Conservation (phyloP, 257 asterid species). For the Cynanchum wilfordii region DNA sequence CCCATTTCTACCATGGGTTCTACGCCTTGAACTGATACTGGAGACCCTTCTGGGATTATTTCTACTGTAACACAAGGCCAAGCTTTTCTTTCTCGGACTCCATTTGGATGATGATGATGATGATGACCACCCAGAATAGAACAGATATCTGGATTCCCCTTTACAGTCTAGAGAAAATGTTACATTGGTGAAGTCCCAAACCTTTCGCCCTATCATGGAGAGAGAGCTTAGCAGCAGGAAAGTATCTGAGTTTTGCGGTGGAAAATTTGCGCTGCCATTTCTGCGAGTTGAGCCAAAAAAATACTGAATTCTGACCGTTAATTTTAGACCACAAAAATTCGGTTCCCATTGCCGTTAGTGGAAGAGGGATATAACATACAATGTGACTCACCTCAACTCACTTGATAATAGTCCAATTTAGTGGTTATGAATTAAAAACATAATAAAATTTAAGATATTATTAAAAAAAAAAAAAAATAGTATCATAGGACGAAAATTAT, state of each 20-base stretch:
- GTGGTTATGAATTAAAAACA: too few relatives aligned
- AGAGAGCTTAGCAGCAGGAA: not conserved
- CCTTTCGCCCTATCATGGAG: slow-evolving; percentile 1
- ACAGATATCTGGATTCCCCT: not conserved
- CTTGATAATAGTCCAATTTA: too few relatives aligned
- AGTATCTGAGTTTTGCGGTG: not conserved
- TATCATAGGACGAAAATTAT: too few relatives aligned
- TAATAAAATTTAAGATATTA: too few relatives aligned
- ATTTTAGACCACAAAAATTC: slow-evolving; percentile 5
- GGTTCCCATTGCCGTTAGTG: not conserved
- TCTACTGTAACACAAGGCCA: not conserved
- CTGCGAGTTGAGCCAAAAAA: not conserved
- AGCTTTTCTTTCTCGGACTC: not conserved
- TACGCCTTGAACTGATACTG: slow-evolving; percentile 1
- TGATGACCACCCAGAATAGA: not conserved
- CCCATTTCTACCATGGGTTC: slow-evolving; percentile 3
- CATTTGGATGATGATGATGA: not conserved
- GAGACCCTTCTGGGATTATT: slow-evolving; percentile 12
- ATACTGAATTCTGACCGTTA: not conserved
- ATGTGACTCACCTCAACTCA: too few relatives aligned
- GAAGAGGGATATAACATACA: too few relatives aligned
- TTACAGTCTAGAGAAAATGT: not conserved
- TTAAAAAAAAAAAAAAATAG: too few relatives aligned
- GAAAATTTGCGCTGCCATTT: not conserved
- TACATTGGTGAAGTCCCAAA: not conserved